Evolutionary conservation across 306 rosid genomes (phyloP), one percentile per base, ranked within the genome.

Genomic region (Sophora flavescens): DNA sequence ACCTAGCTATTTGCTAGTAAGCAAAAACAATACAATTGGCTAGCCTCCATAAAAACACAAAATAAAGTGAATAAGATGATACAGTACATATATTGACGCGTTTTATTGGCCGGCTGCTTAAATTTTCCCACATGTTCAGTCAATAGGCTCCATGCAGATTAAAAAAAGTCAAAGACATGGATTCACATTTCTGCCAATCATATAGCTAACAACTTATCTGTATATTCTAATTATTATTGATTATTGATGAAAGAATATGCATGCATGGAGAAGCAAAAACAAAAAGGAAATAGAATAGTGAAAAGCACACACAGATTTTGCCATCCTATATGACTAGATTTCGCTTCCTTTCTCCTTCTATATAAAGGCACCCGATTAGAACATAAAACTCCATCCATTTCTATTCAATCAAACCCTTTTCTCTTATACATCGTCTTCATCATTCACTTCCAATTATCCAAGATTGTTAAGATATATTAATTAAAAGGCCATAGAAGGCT

Each of bases 141-240:
- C 64, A 73, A 65, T 4, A 32, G 8, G 8, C 30, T 30, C 41
- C 36, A 17, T 3, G 54, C 30, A 44, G 14, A 45, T 64, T 72
- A 32, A 65, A 73, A 32, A 65, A 73, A 63, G 79, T 56, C 75
- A 80, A 52, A 45, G 26, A 33, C 56, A 35, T 63, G 50, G 59
- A 63, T 22, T 56, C 77, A 35, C 5, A 58, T 42, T 17, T 4
- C 35, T 2, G 22, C 6, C 58, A 47, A 45, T 45, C 72, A 80
- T 54, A 53, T 39, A 41, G 53, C 83, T 44, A 73, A 47, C 75
- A 72, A 45, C 41, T 54, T 6, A 5, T 9, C 18, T 36, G 30
- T 13, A 13, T 35, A 32, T 10, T 45, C 16, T 16, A 42, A 58
- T 72, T 33, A 54, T 36, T 42, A 4, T 28, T 17, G 1, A 62